Evolutionary conservation across 805 yeast species (phyloP).

Genomic region (Metschnikowia rubicola): DNA sequence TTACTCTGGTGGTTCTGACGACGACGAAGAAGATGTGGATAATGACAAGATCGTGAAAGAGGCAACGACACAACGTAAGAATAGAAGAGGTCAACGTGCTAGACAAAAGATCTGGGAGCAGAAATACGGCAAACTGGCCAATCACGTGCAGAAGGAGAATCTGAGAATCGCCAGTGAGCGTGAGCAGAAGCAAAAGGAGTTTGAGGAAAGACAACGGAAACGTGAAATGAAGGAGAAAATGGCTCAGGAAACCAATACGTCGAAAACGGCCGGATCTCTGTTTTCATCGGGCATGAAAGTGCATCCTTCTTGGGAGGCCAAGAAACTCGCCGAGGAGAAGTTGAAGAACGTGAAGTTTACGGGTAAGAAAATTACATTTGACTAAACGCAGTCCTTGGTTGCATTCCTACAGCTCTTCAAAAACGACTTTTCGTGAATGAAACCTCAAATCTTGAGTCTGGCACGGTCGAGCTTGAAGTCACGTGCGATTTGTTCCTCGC

Average conservation of each 20-base stretch:
- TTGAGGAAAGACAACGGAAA: constrained; percentile 67
- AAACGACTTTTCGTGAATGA: neutral
- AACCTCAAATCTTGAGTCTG: neutral
- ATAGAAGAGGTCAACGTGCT: constrained; percentile 96
- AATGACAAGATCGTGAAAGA: constrained; percentile 49
- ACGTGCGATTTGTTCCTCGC: constrained; percentile 12
- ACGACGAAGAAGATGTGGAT: constrained; percentile 37
- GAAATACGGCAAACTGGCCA: constrained; percentile 82
- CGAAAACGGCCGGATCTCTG: constrained; percentile 22
- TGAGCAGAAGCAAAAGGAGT: constrained; percentile 58
- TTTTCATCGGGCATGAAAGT: constrained; percentile 19
- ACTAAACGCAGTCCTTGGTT: constrained; percentile 22
- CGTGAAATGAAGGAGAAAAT: constrained; percentile 52
- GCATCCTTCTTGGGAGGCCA: constrained; percentile 99
- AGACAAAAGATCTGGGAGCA: constrained; percentile 95
- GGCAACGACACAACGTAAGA: constrained; percentile 61
- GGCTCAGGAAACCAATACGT: constrained; percentile 18
- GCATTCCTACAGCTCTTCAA: neutral
- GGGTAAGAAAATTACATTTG: constrained; percentile 85
- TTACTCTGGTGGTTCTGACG: constrained; percentile 77
- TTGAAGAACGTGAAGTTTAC: constrained; percentile 61
- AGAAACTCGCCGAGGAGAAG: constrained; percentile 66
- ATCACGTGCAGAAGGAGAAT: constrained; percentile 70
- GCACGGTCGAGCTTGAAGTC: constrained; percentile 13
- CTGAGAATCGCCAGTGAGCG: constrained; percentile 53